phyloP scores from a whole-genome alignment of 345 rosid species.

The Adansonia digitata region DNA sequence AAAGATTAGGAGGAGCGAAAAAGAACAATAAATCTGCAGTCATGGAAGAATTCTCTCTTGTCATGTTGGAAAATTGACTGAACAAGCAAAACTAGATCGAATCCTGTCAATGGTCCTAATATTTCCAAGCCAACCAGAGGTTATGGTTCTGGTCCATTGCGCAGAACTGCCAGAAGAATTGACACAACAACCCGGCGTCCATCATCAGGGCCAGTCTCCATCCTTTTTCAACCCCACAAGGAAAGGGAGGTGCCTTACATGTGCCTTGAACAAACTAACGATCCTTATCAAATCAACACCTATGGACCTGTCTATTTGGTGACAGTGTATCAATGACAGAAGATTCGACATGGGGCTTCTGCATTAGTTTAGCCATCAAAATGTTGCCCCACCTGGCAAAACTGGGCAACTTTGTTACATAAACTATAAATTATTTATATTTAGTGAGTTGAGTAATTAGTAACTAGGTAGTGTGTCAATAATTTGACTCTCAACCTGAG shows the following conservation, averaged over 20 bases:
- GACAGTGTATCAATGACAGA: conserved; percentile 16
- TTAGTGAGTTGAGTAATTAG: background rate
- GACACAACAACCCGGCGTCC: conserved; percentile 23
- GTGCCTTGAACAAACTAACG: conserved; percentile 31
- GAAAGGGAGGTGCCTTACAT: conserved; percentile 29
- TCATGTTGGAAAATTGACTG: conserved; percentile 48
- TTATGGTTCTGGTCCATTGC: conserved; percentile 43
- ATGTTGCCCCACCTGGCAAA: conserved; percentile 2
- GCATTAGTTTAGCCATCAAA: conserved; percentile 5
- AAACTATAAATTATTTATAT: background rate
- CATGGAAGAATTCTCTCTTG: conserved; percentile 42
- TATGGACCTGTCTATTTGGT: conserved; percentile 54
- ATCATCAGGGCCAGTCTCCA: conserved; percentile 37
- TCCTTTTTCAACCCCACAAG: conserved; percentile 26
- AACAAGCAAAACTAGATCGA: conserved; percentile 24
- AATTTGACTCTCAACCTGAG: background rate
- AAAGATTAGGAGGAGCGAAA: conserved; percentile 19
- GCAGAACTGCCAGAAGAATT: conserved; percentile 14
- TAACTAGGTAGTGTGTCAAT: background rate
- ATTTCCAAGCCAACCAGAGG: conserved; percentile 27
- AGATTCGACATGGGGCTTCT: background rate
- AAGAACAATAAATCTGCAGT: conserved; percentile 39
- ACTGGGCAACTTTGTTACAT: background rate
- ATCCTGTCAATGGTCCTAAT: conserved; percentile 14
- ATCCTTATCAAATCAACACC: conserved; percentile 24